Evolutionary conservation across 148 eudicot genomes (phyloP).

Genomic region (Rhododendron molle): DNA sequence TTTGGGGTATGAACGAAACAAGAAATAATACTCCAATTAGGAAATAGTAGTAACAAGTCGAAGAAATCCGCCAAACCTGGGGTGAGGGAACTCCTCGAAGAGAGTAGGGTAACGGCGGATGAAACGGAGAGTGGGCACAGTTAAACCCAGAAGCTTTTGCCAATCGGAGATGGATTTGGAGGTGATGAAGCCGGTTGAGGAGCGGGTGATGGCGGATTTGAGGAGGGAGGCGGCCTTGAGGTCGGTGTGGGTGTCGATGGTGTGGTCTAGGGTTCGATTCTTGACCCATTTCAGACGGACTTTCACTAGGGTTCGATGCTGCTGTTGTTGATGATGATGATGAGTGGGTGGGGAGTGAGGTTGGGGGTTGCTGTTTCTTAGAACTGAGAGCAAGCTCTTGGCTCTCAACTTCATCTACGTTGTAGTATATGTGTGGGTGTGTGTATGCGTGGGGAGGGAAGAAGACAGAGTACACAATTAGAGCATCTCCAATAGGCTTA

Average conservation of each 20-base stretch:
- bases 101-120: conserved; percentile 83
- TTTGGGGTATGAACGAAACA: not conserved
- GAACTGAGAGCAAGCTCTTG: conserved; percentile 12
- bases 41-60: not conserved
- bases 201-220: conserved; percentile 70
- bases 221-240: conserved; percentile 82
- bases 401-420: conserved; percentile 29
- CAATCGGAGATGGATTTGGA: conserved; percentile 51
- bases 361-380: conserved; percentile 14
- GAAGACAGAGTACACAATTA: not conserved
- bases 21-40: not conserved
- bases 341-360: not conserved
- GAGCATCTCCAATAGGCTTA: too few species aligned
- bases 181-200: conserved; percentile 59
- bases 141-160: conserved; percentile 74
- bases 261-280: conserved; percentile 71
- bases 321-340: conserved; percentile 16
- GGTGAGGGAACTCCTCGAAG: conserved; percentile 73
- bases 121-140: conserved; percentile 81
- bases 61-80: conserved; percentile 19
- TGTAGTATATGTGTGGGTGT: not conserved
- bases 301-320: conserved; percentile 46
- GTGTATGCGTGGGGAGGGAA: not conserved
- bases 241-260: conserved; percentile 77
- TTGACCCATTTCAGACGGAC: conserved; percentile 93